Conservation (phyloP, 2,329 filamentous ascomycete genomes). For the Penicillium frequentans region DNA sequence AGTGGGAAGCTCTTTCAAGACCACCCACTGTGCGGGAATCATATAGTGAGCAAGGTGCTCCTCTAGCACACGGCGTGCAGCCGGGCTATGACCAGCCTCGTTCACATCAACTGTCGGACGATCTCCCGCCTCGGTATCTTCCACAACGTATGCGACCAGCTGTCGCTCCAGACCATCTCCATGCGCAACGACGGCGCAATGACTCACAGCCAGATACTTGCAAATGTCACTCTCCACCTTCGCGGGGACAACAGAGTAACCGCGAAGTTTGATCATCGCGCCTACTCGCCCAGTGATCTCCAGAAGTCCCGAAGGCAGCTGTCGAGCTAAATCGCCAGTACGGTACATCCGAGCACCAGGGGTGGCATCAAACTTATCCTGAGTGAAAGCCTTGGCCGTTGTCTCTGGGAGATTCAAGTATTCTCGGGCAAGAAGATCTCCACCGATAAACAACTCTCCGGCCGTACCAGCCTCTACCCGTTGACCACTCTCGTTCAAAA, state of each 20-base stretch:
- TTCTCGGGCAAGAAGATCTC: slow-evolving; percentile 69
- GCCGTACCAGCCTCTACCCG: slow-evolving; percentile 61
- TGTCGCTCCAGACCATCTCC: slow-evolving; percentile 75
- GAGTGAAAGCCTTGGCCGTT: slow-evolving; percentile 69
- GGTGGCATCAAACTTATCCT: slow-evolving; percentile 62
- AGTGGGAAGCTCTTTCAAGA: slow-evolving; percentile 69
- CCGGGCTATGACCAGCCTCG: slow-evolving; percentile 69
- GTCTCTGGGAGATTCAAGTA: slow-evolving; percentile 80
- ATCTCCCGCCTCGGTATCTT: slow-evolving; percentile 60
- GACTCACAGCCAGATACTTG: slow-evolving; percentile 67
- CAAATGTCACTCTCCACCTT: slow-evolving; percentile 74
- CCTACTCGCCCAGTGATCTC: slow-evolving; percentile 76
- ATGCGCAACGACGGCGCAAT: slow-evolving; percentile 71
- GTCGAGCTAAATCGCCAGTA: slow-evolving; percentile 69
- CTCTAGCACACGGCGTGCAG: slow-evolving; percentile 64
- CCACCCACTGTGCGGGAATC: slow-evolving; percentile 77
- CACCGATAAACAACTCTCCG: slow-evolving; percentile 75
- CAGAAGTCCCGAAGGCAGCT: slow-evolving; percentile 66
- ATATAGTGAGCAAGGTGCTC: slow-evolving; percentile 76
- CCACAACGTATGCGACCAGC: slow-evolving; percentile 74
- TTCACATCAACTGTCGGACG: slow-evolving; percentile 67
- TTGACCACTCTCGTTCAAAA: slow-evolving; percentile 68
- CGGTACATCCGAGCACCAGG: slow-evolving; percentile 69
- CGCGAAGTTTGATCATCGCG: slow-evolving; percentile 77
- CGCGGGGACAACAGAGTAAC: slow-evolving; percentile 74